Percentiles rank a stretch among this genome's conserved stretches.
phyloP scores from a whole-genome alignment of 495 filamentous ascomycete genomes.

The Trichocladium antarcticum region DNA sequence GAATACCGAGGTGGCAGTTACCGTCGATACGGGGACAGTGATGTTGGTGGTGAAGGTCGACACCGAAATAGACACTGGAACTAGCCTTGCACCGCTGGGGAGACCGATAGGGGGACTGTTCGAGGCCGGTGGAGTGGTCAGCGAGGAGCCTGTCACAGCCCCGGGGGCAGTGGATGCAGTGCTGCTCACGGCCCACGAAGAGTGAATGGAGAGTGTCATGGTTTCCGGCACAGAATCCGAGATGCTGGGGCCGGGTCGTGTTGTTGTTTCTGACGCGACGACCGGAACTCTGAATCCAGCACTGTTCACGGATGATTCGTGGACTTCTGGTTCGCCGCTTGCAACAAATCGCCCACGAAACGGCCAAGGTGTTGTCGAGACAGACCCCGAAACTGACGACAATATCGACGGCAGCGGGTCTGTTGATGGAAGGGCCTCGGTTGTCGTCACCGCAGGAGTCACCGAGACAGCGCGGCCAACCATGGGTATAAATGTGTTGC shows the following conservation, averaged over 20 bases:
- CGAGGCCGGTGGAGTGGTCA: background rate
- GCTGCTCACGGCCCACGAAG: too few species aligned
- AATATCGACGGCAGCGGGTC: background rate
- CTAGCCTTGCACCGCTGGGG: conserved; percentile 1
- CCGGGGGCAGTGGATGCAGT: background rate
- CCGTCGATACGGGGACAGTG: conserved; percentile 5
- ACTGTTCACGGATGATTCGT: too few species aligned
- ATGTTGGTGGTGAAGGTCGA: conserved; percentile 10
- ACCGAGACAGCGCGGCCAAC: too few species aligned
- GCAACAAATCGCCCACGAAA: too few species aligned
- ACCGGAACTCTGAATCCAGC: background rate
- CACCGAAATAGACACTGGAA: conserved; percentile 4
- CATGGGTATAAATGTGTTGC: background rate
- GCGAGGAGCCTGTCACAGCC: background rate
- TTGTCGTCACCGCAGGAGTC: background rate
- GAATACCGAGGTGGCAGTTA: conserved; percentile 4
- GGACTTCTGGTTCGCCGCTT: too few species aligned
- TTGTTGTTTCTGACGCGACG: too few species aligned
- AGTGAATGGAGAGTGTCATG: too few species aligned
- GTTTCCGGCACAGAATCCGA: too few species aligned
- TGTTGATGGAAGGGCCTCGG: background rate
- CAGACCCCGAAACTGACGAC: background rate
- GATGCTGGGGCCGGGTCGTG: too few species aligned
- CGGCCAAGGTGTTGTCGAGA: background rate
- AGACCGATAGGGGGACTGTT: background rate